These are phyloP conservation scores for Protomyces inouyei DNA, from an alignment of 1,139 yeast species.

Conservation along the genomic window DNA sequence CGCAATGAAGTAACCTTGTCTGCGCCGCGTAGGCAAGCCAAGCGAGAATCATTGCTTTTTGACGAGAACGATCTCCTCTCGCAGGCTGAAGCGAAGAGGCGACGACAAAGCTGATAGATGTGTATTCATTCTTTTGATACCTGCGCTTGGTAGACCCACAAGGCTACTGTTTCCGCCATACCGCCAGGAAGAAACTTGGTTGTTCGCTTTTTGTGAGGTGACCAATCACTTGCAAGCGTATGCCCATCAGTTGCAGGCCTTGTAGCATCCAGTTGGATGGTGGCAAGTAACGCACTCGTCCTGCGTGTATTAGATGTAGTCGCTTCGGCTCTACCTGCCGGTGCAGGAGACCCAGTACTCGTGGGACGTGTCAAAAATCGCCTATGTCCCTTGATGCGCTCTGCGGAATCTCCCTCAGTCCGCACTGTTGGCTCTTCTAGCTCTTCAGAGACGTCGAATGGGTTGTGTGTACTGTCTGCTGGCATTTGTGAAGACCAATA, in stretches of 20 bases:
- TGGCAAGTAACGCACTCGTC: not conserved
- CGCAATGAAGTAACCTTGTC: slow-evolving; percentile 29
- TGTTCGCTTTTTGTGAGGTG: slow-evolving; percentile 9
- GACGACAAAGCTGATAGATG: not conserved
- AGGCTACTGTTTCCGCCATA: slow-evolving; percentile 21
- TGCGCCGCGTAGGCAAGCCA: not conserved
- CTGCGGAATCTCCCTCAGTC: not conserved
- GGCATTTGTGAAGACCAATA: not conserved
- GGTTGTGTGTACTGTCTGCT: not conserved
- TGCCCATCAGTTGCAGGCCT: not conserved
- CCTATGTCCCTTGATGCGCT: not conserved
- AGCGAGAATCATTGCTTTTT: not conserved
- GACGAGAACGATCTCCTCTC: not conserved
- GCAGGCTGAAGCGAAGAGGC: not conserved
- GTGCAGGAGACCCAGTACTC: not conserved
- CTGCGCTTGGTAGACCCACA: slow-evolving; percentile 17
- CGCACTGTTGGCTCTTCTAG: slow-evolving; percentile 8
- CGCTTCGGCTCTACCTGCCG: not conserved
- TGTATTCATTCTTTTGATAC: not conserved
- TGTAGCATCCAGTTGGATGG: not conserved
- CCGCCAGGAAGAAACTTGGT: slow-evolving; percentile 21
- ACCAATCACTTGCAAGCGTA: slow-evolving; percentile 7
- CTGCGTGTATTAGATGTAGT: not conserved
- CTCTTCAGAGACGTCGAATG: slow-evolving; percentile 25
- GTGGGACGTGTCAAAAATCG: not conserved